A percentile compares a stretch with the other conserved stretches of the same genome.
phyloP scores from a whole-genome alignment of 2,329 filamentous ascomycete species.

The Pochonia chlamydosporia region DNA sequence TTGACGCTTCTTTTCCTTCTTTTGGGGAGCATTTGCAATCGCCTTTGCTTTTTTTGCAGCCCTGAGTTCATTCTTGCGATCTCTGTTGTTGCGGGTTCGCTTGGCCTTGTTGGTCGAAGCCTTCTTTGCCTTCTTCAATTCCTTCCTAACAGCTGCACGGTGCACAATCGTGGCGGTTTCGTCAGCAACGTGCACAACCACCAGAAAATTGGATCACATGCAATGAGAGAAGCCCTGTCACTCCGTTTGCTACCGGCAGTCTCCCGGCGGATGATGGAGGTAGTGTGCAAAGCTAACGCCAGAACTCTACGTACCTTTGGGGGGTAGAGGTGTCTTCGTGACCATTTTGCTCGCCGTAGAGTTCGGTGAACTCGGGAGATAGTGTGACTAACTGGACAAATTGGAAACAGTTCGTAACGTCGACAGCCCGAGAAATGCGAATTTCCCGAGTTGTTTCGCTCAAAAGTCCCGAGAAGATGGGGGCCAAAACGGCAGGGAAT shows the following conservation, averaged over 20 bases:
- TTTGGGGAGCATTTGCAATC: slow-evolving; percentile 19
- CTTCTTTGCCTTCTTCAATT: neutral
- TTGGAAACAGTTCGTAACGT: neutral
- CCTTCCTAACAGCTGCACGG: neutral
- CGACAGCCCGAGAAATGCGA: neutral
- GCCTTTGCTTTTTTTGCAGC: slow-evolving; percentile 25
- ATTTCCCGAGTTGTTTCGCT: neutral
- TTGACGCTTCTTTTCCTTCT: slow-evolving; percentile 32
- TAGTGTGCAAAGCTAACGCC: neutral
- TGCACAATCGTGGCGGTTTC: neutral
- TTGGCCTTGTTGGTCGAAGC: neutral
- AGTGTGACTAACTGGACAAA: neutral
- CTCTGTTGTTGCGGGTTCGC: slow-evolving; percentile 20
- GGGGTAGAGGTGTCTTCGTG: neutral
- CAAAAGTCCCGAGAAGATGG: neutral
- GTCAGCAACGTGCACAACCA: neutral
- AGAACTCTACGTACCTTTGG: neutral
- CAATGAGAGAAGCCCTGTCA: neutral
- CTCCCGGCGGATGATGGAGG: neutral
- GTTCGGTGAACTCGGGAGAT: neutral
- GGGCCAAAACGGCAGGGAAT: neutral
- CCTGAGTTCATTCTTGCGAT: slow-evolving; percentile 27
- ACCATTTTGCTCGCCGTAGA: neutral
- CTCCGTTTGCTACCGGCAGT: neutral
- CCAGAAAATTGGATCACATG: neutral